phyloP scores from a whole-genome alignment of 2,329 filamentous ascomycete species.

The Onygena corvina region DNA sequence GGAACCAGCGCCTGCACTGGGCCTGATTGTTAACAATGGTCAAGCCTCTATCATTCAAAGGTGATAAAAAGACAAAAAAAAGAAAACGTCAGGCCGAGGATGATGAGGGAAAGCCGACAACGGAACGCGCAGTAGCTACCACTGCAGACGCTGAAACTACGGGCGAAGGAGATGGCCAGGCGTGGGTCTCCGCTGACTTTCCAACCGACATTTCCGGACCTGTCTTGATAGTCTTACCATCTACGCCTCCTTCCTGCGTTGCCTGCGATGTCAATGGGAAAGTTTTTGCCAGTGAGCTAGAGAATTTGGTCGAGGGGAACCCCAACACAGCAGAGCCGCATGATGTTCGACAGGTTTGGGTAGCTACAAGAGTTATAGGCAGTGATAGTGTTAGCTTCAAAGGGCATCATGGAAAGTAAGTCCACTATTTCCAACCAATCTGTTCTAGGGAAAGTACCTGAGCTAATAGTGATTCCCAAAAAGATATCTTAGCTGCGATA shows the following conservation, averaged over 20 bases:
- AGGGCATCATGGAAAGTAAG: conserved; percentile 70
- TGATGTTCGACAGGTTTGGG: conserved; percentile 91
- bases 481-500: conserved; percentile 77
- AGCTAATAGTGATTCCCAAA: background rate
- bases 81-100: conserved; percentile 58
- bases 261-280: conserved; percentile 78
- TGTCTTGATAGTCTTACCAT: conserved; percentile 68
- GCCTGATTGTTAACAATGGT: conserved; percentile 41
- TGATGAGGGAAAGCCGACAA: conserved; percentile 29
- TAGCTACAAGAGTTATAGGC: conserved; percentile 71
- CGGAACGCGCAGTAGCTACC: conserved; percentile 21
- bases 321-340: conserved; percentile 82
- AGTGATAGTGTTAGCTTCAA: conserved; percentile 77
- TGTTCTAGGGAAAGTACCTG: background rate
- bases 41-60: conserved; percentile 88
- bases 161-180: conserved; percentile 55
- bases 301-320: conserved; percentile 79
- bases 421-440: background rate
- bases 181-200: conserved; percentile 77
- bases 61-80: conserved; percentile 92
- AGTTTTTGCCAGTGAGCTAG: conserved; percentile 67
- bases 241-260: conserved; percentile 58
- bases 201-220: conserved; percentile 67
- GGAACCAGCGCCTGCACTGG: too few species aligned
- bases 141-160: conserved; percentile 16